phyloP scores from a whole-genome alignment of 345 rosid genomes.

The Citrus reticulata region DNA sequence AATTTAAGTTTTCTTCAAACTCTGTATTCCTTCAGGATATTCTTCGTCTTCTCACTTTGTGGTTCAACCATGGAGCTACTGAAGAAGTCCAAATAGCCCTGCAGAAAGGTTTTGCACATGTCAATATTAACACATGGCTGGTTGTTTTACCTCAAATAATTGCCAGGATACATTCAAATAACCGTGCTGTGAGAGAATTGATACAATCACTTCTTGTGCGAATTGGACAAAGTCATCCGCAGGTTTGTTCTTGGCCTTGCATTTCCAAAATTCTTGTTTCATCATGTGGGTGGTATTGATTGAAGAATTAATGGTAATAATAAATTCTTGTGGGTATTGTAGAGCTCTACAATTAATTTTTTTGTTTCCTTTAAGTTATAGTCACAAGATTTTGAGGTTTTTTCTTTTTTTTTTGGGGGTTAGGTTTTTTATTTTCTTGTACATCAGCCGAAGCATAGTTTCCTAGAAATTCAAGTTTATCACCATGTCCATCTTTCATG shows the following conservation, averaged over 20 bases:
- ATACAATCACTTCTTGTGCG: slow-evolving; percentile 93
- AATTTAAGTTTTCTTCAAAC: slow-evolving; percentile 5
- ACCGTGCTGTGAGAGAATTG: slow-evolving; percentile 85
- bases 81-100: slow-evolving; percentile 88
- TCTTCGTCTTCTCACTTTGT: slow-evolving; percentile 94
- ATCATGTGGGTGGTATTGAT: not conserved
- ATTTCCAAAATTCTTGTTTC: not conserved
- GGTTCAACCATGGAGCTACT: slow-evolving; percentile 99
- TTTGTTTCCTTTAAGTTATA: not conserved
- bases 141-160: slow-evolving; percentile 98
- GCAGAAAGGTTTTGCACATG: slow-evolving; percentile 75
- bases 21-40: slow-evolving; percentile 64
- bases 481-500: not conserved
- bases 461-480: not conserved
- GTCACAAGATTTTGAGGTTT: not conserved
- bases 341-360: not conserved
- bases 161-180: slow-evolving; percentile 98
- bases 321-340: not conserved
- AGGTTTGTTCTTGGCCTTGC: slow-evolving; percentile 49
- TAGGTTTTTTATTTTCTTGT: not conserved
- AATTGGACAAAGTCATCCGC: slow-evolving; percentile 95
- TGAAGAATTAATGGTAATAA: not conserved
- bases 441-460: not conserved
- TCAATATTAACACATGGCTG: slow-evolving; percentile 96
- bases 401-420: not conserved